phyloP scores from a whole-genome alignment of 1,284 basidiomycete genomes.

The Rhodotorula sp. region DNA sequence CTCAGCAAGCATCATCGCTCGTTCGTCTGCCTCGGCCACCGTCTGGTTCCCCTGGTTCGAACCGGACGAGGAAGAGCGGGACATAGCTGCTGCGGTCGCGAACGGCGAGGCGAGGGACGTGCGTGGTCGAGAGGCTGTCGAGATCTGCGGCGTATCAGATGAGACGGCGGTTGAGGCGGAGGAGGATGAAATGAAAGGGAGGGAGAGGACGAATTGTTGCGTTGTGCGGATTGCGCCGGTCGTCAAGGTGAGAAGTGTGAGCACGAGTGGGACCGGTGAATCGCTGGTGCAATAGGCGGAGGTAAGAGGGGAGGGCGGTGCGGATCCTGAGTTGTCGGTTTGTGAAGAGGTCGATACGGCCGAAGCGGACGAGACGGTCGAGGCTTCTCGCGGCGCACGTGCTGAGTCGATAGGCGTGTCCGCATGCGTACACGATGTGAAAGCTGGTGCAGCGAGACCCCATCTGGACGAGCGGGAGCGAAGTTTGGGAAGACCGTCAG shows the following conservation, averaged over 20 bases:
- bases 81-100: not conserved
- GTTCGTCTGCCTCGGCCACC: not conserved
- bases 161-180: not conserved
- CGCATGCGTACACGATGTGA: too few species aligned
- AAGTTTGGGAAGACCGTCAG: not conserved
- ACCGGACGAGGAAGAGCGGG: not conserved
- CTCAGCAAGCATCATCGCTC: not conserved
- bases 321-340: slow-evolving; percentile 34
- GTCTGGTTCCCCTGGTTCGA: not conserved
- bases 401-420: too few species aligned
- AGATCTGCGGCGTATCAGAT: not conserved
- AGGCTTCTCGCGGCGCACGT: too few species aligned
- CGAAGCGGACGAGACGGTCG: not conserved
- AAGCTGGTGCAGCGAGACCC: slow-evolving; percentile 56
- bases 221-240: slow-evolving; percentile 73
- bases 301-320: not conserved
- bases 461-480: slow-evolving; percentile 55
- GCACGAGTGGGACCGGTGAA: slow-evolving; percentile 55
- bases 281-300: not conserved
- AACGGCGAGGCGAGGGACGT: slow-evolving; percentile 1
- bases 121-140: slow-evolving; percentile 11
- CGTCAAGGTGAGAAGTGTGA: slow-evolving; percentile 66
- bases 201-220: slow-evolving; percentile 71
- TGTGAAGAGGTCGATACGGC: slow-evolving; percentile 53
- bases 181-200: slow-evolving; percentile 54